phyloP scores from a whole-genome alignment of 139 green algal species.

The Chlamydomonas sp. region DNA sequence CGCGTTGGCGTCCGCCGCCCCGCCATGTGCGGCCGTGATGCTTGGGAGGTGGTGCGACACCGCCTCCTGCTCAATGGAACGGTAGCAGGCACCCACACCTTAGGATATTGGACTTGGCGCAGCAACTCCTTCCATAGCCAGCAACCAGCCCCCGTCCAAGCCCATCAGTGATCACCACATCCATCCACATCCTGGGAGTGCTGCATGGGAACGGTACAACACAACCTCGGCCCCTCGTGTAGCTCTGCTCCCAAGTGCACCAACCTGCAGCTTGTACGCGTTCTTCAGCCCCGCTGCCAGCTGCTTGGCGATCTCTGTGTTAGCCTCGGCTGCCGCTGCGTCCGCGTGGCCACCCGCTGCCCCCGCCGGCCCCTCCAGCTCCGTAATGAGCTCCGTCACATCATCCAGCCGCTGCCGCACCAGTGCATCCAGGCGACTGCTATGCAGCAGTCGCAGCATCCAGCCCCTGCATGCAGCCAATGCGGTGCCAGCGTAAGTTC shows the following conservation, averaged over 20 bases:
- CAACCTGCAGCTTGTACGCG: conserved; percentile 1
- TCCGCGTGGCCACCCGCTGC: not conserved
- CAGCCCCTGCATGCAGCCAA: not conserved
- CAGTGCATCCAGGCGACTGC: conserved; percentile 1
- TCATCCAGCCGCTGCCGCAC: conserved; percentile 25
- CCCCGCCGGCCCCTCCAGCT: not conserved
- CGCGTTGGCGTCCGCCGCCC: not conserved
- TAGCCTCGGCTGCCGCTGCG: not conserved
- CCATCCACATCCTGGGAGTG: no score
- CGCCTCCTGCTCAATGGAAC: conserved; percentile 10
- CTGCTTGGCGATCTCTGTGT: not conserved
- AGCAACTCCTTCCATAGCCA: no score
- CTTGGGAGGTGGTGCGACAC: not conserved
- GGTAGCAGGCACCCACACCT: no score
- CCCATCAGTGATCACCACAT: no score
- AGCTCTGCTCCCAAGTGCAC: not conserved
- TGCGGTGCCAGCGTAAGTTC: not conserved
- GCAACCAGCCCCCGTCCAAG: no score
- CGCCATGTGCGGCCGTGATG: conserved; percentile 18
- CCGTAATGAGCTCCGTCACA: not conserved
- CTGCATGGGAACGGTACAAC: no score
- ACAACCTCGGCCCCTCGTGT: no score
- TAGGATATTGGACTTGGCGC: no score
- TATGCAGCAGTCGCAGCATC: conserved; percentile 28
- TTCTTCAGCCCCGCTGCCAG: conserved; percentile 5